Conservation (phyloP, 305 asterid species). For the Ajuga reptans region DNA sequence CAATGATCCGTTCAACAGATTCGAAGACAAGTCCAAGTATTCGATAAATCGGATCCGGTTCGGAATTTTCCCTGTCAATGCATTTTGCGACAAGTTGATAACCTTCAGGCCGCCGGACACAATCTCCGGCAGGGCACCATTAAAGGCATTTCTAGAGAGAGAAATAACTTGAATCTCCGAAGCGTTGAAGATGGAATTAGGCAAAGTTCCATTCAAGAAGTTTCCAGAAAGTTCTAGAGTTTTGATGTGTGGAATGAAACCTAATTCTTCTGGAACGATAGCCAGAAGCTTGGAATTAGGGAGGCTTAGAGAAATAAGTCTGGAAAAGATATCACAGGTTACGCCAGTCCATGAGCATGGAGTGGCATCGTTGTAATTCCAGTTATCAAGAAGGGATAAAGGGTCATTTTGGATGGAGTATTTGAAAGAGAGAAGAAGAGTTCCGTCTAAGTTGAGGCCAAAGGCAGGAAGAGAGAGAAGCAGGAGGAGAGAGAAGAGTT, state of each 20-base stretch:
- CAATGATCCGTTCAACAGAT: constrained; percentile 55
- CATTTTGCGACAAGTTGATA: constrained; percentile 60
- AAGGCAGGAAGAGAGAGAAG: constrained; percentile 36
- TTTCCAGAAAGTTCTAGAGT: constrained; percentile 66
- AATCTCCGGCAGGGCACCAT: constrained; percentile 45
- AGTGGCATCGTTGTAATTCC: constrained; percentile 60
- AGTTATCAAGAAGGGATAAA: constrained; percentile 60
- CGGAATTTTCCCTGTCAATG: constrained; percentile 49
- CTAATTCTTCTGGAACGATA: constrained; percentile 52
- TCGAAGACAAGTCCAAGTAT: constrained; percentile 58
- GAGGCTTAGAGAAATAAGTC: constrained; percentile 46
- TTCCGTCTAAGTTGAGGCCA: constrained; percentile 65
- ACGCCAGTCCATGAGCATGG: constrained; percentile 82
- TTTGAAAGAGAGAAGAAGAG: constrained; percentile 67
- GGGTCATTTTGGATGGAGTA: constrained; percentile 70
- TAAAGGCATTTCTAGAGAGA: constrained; percentile 41
- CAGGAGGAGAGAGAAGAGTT: constrained; percentile 21
- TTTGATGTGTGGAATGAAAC: constrained; percentile 47
- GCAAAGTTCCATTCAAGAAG: constrained; percentile 63
- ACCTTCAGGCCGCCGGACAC: constrained; percentile 26
- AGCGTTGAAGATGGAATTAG: constrained; percentile 50
- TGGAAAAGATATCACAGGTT: constrained; percentile 35
- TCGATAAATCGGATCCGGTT: constrained; percentile 28
- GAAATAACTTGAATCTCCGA: constrained; percentile 48
- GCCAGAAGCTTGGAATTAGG: constrained; percentile 58